phyloP scores from a whole-genome alignment of 2,329 filamentous ascomycete species.

The Zymoseptoria passerinii region DNA sequence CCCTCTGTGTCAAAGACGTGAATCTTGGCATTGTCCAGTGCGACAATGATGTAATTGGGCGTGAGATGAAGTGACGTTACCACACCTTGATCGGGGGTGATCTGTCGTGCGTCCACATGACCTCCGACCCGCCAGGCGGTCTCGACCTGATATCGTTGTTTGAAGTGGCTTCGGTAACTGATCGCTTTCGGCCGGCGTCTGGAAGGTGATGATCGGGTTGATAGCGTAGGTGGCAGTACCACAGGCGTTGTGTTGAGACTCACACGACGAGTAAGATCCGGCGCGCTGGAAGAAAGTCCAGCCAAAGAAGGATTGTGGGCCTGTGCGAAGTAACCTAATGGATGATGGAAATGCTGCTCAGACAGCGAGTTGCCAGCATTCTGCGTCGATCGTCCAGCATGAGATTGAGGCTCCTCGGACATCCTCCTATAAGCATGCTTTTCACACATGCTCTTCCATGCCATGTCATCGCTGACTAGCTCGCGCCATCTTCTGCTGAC shows the following conservation, averaged over 20 bases:
- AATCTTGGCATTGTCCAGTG: conserved; percentile 95
- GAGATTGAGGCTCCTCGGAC: conserved; percentile 35
- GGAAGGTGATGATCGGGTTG: conserved; percentile 25
- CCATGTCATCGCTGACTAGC: conserved; percentile 89
- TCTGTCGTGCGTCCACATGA: conserved; percentile 72
- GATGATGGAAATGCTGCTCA: conserved; percentile 19
- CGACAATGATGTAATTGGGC: conserved; percentile 92
- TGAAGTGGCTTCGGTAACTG: conserved; percentile 95
- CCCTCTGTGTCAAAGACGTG: conserved; percentile 95
- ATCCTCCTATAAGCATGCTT: conserved; percentile 77
- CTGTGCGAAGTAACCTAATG: conserved; percentile 24
- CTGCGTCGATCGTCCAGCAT: conserved; percentile 16
- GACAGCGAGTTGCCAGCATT: conserved; percentile 6
- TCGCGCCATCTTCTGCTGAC: conserved; percentile 95
- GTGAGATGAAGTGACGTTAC: conserved; percentile 94
- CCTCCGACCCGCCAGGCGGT: conserved; percentile 93
- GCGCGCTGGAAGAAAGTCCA: conserved; percentile 39
- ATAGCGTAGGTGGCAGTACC: conserved; percentile 22
- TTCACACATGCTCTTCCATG: conserved; percentile 94
- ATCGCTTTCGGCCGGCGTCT: conserved; percentile 53
- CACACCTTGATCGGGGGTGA: conserved; percentile 92
- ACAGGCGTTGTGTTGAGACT: conserved; percentile 18
- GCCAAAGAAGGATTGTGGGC: conserved; percentile 22
- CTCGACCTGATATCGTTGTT: conserved; percentile 93
- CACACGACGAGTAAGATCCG: conserved; percentile 35